Conservation (phyloP, 2,329 filamentous ascomycete species). For the Massarina eburnea region DNA sequence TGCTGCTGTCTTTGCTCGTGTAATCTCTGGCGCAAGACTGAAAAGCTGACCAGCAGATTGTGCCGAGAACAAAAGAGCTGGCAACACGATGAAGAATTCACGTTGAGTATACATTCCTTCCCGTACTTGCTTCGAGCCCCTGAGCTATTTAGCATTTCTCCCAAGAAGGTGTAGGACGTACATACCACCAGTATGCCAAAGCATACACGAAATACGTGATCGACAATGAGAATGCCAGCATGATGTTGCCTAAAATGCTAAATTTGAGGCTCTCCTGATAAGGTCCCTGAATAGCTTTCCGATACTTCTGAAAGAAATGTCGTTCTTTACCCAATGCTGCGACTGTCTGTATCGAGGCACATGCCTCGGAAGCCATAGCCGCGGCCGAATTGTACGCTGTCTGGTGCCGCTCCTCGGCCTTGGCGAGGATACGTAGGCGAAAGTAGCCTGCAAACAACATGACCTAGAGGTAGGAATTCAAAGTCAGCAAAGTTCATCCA, state of each 20-base stretch:
- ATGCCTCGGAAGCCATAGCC: slow-evolving; percentile 67
- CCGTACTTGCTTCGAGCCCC: slow-evolving; percentile 49
- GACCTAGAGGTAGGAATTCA: no score
- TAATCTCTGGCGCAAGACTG: slow-evolving; percentile 49
- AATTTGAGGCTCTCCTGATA: slow-evolving; percentile 45
- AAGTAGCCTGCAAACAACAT: slow-evolving; percentile 52
- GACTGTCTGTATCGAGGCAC: slow-evolving; percentile 65
- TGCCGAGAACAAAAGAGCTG: slow-evolving; percentile 50
- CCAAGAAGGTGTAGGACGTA: not conserved
- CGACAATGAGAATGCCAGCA: slow-evolving; percentile 49
- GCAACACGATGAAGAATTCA: slow-evolving; percentile 50
- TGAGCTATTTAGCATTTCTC: not conserved
- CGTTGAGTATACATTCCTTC: slow-evolving; percentile 45
- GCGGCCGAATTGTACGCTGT: slow-evolving; percentile 66
- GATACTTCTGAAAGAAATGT: slow-evolving; percentile 43
- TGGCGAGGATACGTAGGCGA: slow-evolving; percentile 52
- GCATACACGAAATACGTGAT: slow-evolving; percentile 53
- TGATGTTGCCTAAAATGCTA: slow-evolving; percentile 43
- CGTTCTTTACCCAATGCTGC: slow-evolving; percentile 47
- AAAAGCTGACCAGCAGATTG: slow-evolving; percentile 52
- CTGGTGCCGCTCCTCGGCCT: slow-evolving; percentile 64
- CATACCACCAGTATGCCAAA: slow-evolving; percentile 49
- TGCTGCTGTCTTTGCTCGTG: slow-evolving; percentile 48
- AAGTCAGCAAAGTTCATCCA: no score
- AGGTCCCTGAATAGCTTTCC: slow-evolving; percentile 41